A percentile compares a stretch with the other conserved stretches of the same genome.
These are phyloP conservation scores for Ophiosphaerella korrae DNA, from an alignment of 2,329 filamentous ascomycete species.

Conservation along the genomic window DNA sequence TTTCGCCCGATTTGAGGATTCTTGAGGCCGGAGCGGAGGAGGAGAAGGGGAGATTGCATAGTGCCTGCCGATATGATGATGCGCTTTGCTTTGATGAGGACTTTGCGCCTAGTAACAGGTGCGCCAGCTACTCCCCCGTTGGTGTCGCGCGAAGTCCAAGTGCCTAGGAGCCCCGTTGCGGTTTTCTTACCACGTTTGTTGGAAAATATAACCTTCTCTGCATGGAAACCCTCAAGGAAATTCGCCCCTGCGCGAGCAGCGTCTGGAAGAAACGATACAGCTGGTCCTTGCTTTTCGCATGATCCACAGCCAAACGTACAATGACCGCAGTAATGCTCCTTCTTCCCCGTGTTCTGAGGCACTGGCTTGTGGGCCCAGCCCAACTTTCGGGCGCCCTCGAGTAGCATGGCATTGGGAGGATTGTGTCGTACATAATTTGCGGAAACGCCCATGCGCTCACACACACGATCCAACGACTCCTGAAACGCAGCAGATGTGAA, in stretches of 20 bases:
- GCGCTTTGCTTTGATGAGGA: slow-evolving; percentile 77
- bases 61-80: slow-evolving; percentile 80
- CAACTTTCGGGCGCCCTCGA: slow-evolving; percentile 75
- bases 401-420: slow-evolving; percentile 69
- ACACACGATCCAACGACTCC: slow-evolving; percentile 78
- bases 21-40: slow-evolving; percentile 78
- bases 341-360: slow-evolving; percentile 78
- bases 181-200: slow-evolving; percentile 57
- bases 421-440: slow-evolving; percentile 72
- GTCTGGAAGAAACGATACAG: slow-evolving; percentile 77
- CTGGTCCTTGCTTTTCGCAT: slow-evolving; percentile 78
- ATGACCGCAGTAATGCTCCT: slow-evolving; percentile 73
- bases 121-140: slow-evolving; percentile 62
- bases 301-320: slow-evolving; percentile 65
- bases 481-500: slow-evolving; percentile 78
- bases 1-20: slow-evolving; percentile 84
- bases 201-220: slow-evolving; percentile 72
- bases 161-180: slow-evolving; percentile 73
- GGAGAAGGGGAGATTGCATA: slow-evolving; percentile 75
- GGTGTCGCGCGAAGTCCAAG: slow-evolving; percentile 74
- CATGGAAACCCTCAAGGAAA: slow-evolving; percentile 83
- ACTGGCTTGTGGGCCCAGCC: slow-evolving; percentile 72
- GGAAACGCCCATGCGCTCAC: slow-evolving; percentile 76
- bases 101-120: slow-evolving; percentile 60
- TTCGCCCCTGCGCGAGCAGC: slow-evolving; percentile 76